phyloP scores from a whole-genome alignment of 305 asterid genomes.

The Lippia alba region DNA sequence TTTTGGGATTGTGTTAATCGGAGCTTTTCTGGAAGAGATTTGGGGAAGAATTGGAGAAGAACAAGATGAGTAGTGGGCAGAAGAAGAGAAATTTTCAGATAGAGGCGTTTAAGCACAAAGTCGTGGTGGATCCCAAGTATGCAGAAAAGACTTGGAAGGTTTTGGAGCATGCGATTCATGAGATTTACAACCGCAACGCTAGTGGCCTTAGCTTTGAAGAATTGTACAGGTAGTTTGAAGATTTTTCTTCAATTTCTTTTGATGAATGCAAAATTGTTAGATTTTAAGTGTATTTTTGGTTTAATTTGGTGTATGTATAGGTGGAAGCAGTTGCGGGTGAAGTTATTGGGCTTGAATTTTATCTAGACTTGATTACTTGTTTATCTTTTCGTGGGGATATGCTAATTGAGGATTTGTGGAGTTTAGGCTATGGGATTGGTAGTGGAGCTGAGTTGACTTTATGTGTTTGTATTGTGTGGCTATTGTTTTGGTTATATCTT shows the following conservation, averaged over 20 bases:
- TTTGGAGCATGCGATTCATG: constrained; percentile 85
- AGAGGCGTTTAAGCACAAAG: constrained; percentile 87
- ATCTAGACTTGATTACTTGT: not conserved
- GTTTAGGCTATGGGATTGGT: constrained; percentile 21
- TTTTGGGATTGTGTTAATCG: constrained; percentile 31
- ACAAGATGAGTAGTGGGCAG: constrained; percentile 64
- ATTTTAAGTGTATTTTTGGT: not conserved
- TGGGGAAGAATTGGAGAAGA: not conserved
- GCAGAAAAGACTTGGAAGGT: constrained; percentile 93
- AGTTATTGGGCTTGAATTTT: not conserved
- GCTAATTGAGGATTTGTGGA: constrained; percentile 27
- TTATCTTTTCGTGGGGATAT: not conserved
- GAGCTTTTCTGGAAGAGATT: constrained; percentile 18
- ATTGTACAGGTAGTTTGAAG: constrained; percentile 63
- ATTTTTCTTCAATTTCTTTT: not conserved
- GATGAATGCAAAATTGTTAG: not conserved
- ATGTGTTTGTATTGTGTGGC: constrained; percentile 9
- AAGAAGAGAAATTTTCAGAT: constrained; percentile 89
- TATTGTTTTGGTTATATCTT: constrained; percentile 12
- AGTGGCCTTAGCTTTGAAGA: constrained; percentile 95
- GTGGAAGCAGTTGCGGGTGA: constrained; percentile 5
- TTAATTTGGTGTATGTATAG: constrained; percentile 15
- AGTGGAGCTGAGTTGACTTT: constrained; percentile 23
- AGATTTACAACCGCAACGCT: constrained; percentile 92
- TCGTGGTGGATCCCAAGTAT: constrained; percentile 96